These are phyloP conservation scores for Blastosporella zonata DNA, from an alignment of 1,284 basidiomycete species.

Conservation along the genomic window DNA sequence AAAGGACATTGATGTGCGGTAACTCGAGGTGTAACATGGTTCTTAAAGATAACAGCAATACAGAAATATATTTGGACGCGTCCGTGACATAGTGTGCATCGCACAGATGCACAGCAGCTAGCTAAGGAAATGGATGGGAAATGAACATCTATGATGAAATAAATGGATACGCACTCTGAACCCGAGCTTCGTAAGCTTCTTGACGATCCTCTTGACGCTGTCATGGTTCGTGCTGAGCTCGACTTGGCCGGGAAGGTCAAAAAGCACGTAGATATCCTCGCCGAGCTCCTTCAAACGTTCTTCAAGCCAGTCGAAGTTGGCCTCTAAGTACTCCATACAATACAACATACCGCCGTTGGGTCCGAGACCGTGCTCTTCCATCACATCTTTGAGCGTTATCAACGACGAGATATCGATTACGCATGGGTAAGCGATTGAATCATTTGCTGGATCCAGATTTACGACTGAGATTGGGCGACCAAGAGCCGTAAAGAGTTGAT, in stretches of 20 bases:
- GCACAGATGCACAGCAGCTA: slow-evolving; percentile 93
- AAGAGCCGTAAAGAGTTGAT: slow-evolving; percentile 89
- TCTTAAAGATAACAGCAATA: slow-evolving; percentile 87
- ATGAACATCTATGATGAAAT: slow-evolving; percentile 19
- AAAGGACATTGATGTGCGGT: slow-evolving; percentile 96
- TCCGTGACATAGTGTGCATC: slow-evolving; percentile 98
- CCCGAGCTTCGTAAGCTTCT: slow-evolving; percentile 71
- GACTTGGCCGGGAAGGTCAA: slow-evolving; percentile 97
- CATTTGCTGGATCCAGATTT: slow-evolving; percentile 96
- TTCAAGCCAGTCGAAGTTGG: slow-evolving; percentile 94
- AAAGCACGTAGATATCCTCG: slow-evolving; percentile 81
- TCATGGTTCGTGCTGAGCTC: slow-evolving; percentile 96
- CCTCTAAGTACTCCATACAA: slow-evolving; percentile 96
- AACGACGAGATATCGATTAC: slow-evolving; percentile 84
- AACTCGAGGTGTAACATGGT: slow-evolving; percentile 99
- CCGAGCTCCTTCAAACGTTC: slow-evolving; percentile 66
- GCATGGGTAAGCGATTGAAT: slow-evolving; percentile 87
- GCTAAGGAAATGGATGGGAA: slow-evolving; percentile 39
- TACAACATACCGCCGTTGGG: slow-evolving; percentile 98
- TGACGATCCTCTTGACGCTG: slow-evolving; percentile 78
- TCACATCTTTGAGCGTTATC: slow-evolving; percentile 86
- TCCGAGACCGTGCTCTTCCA: slow-evolving; percentile 84
- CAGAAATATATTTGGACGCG: slow-evolving; percentile 91
- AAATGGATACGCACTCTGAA: slow-evolving; percentile 66
- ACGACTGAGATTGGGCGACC: slow-evolving; percentile 85